Base-by-base conservation (phyloP, 148 eudicot genomes). In the Rhododendron mucronatum region DNA sequence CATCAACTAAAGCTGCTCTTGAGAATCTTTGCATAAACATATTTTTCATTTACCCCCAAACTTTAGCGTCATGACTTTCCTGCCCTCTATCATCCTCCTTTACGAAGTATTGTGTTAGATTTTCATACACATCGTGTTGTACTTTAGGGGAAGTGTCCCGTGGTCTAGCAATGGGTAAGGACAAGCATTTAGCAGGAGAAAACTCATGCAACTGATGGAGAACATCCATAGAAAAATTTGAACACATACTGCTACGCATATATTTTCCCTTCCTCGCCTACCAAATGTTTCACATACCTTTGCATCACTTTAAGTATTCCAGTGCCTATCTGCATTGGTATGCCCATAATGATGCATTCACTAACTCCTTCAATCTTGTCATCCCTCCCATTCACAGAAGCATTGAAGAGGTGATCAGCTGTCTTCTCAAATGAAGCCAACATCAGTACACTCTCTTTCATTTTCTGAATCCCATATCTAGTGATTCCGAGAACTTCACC, bases 401-500 rank as follows among this genome's bases (percentile, higher is more conserved):
- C 98, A 88, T 93, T 94, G 80, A 94, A 94, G 80, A 97, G 98
- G 90, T 95, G 98, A 87, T 97, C 98, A 69, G 95, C 87, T 53
- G 99, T 95, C 89, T 90, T 94, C 91, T 97, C 99, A 89, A 96
- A 96, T 18, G 99, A 97, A 67, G 99, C 99, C 88, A 97, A 89
- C 99, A 95, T 97, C 88, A 97, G 76, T 9, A 95, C 95, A 90
- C 99, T 97, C 82, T 94, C 99, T 89, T 90, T 97, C 99, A 97
- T 95, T 89, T 93, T 94, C 86, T 92, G 89, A 79, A 97, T 91
- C 10, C 99, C 98, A 86, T 83, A 73, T 90, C 98, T 93, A 35
- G 93, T 97, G 78, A 97, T 93, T 75, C 98, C 98, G 84, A 97
- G 87, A 71, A 95, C 94, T 82, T 94, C 96, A 74, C 99, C 99